These are phyloP conservation scores for Leishmania martiniquensis DNA, from an alignment of 208 protist species.

Conservation along the genomic window DNA sequence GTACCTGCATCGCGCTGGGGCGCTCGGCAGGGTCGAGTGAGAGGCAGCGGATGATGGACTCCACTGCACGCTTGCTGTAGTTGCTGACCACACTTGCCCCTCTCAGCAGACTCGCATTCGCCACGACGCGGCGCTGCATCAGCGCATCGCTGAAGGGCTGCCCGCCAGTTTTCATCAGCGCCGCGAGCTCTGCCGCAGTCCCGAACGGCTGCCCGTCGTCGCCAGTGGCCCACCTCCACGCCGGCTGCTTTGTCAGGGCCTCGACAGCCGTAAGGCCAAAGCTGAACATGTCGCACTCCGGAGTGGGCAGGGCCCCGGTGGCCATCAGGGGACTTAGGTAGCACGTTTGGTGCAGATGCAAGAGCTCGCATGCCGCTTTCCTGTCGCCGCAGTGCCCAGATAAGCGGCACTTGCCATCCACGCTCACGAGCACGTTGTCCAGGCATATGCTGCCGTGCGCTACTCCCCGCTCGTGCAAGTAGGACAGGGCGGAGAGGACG, in stretches of 20 bases:
- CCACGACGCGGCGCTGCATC: constrained; percentile 4
- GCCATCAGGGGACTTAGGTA: constrained; percentile 76
- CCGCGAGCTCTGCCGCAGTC: constrained; percentile 14
- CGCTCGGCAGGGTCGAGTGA: constrained; percentile 3
- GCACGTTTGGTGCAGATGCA: constrained; percentile 32
- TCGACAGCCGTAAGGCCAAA: constrained; percentile 58
- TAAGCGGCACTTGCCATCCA: constrained; percentile 67
- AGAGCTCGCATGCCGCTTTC: constrained; percentile 16
- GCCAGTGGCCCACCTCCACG: constrained; percentile 39
- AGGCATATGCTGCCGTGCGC: constrained; percentile 69
- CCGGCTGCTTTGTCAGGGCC: constrained; percentile 29
- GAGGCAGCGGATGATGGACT: constrained; percentile 4
- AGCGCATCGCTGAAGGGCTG: constrained; percentile 13
- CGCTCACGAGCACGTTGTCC: constrained; percentile 60
- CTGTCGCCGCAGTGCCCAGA: constrained; percentile 43
- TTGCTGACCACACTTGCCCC: neutral
- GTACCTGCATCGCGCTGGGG: constrained; percentile 10
- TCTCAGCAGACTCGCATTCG: constrained; percentile 1
- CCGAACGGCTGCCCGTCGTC: constrained; percentile 5
- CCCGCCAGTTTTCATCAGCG: constrained; percentile 19
- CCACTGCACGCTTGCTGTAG: neutral
- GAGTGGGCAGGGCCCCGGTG: constrained; percentile 37
- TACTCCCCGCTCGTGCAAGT: constrained; percentile 55
- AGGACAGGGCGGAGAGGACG: constrained; percentile 50
- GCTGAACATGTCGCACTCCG: constrained; percentile 69